These are phyloP conservation scores for Pythium aphanidermatum DNA, from an alignment of 352 stramenopile species.

Conservation along the genomic window DNA sequence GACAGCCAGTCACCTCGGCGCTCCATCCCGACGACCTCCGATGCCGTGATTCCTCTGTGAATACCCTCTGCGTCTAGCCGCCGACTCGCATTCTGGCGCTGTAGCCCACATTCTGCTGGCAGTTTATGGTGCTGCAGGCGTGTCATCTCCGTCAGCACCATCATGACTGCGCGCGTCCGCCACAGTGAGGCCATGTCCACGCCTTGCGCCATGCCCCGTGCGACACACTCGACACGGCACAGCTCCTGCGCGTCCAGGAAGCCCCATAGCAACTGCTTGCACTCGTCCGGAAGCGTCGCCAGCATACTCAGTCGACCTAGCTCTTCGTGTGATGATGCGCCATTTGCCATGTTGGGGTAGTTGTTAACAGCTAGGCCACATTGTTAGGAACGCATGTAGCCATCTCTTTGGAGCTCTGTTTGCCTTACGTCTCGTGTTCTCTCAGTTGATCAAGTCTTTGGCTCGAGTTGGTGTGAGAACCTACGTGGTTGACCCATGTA, in stretches of 20 bases:
- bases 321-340: too few species aligned
- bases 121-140: slow-evolving; percentile 1
- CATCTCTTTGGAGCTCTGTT: too few species aligned
- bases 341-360: too few species aligned
- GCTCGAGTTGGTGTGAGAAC: too few species aligned
- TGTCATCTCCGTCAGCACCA: slow-evolving; percentile 7
- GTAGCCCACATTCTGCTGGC: slow-evolving; percentile 3
- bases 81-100: slow-evolving; percentile 14
- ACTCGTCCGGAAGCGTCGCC: slow-evolving; percentile 45
- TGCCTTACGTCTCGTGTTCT: too few species aligned
- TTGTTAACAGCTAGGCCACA: too few species aligned
- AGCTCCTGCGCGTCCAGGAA: slow-evolving; percentile 43
- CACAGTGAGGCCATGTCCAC: slow-evolving; percentile 35
- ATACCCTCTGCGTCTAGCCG: slow-evolving; percentile 2
- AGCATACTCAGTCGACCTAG: too few species aligned
- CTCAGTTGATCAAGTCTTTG: too few species aligned
- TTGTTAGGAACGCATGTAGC: slow-evolving; percentile 3
- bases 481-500: too few species aligned
- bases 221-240: slow-evolving; percentile 39
- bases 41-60: background rate
- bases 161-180: slow-evolving; percentile 22
- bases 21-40: background rate
- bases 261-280: slow-evolving; percentile 53
- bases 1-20: background rate
- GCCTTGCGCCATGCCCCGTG: slow-evolving; percentile 23